These are phyloP conservation scores for Neonectria magnoliae DNA, from an alignment of 2,329 filamentous ascomycete genomes.

Conservation along the genomic window DNA sequence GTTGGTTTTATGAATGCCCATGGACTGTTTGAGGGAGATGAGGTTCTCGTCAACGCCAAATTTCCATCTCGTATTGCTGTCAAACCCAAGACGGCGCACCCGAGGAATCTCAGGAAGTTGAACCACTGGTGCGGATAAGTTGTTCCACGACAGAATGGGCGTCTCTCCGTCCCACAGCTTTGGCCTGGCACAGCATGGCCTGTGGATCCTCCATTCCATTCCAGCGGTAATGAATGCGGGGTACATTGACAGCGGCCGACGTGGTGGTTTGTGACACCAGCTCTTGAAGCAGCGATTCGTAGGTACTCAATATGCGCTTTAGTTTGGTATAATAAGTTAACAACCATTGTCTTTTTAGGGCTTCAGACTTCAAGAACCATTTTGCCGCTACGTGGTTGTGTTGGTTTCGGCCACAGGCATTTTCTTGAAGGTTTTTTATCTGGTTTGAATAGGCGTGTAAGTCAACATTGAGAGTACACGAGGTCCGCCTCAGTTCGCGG, in stretches of 20 bases:
- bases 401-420: no score
- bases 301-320: no score
- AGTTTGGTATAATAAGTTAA: no score
- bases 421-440: no score
- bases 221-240: constrained; percentile 12
- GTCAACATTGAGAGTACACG: background rate
- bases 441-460: background rate
- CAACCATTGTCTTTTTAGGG: no score
- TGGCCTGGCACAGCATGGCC: background rate
- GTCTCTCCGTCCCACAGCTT: background rate
- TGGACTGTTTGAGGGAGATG: constrained; percentile 19
- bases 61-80: background rate
- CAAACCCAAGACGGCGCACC: background rate
- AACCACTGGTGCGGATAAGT: constrained; percentile 6
- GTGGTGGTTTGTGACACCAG: background rate
- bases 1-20: background rate
- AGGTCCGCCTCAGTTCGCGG: background rate
- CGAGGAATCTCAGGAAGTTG: constrained; percentile 13
- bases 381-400: no score
- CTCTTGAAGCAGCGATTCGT: background rate
- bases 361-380: no score
- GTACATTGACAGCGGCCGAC: background rate
- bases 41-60: background rate
- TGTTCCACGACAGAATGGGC: constrained; percentile 17
- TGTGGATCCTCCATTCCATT: constrained; percentile 16